These are phyloP conservation scores for Cudoniella acicularis DNA, from an alignment of 495 filamentous ascomycete genomes.

Conservation along the genomic window DNA sequence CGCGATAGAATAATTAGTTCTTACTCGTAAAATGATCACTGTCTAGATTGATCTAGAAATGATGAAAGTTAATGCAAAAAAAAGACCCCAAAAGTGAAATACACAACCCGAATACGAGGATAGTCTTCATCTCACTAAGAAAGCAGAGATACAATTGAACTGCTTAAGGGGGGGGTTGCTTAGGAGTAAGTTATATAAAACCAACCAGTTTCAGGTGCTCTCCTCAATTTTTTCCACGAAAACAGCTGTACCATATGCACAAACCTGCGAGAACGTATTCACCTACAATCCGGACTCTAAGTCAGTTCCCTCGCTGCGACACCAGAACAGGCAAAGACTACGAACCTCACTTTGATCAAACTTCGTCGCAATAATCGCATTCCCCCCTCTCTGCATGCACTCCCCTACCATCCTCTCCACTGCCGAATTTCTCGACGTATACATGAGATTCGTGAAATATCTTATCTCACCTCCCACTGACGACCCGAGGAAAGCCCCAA, in stretches of 20 bases:
- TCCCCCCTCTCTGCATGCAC: conserved; percentile 53
- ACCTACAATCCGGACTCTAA: conserved; percentile 23
- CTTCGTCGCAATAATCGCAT: conserved; percentile 54
- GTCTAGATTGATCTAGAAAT: too few relatives aligned
- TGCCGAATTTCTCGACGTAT: conserved; percentile 51
- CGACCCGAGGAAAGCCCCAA: conserved; percentile 47
- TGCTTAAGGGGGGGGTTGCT: too few relatives aligned
- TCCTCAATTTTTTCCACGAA: conserved; percentile 49
- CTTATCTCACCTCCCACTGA: conserved; percentile 53
- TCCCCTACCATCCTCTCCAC: conserved; percentile 51
- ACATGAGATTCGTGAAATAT: conserved; percentile 54
- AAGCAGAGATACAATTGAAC: too few relatives aligned
- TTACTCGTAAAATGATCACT: too few relatives aligned
- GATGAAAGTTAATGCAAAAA: too few relatives aligned
- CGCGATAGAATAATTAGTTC: too few relatives aligned
- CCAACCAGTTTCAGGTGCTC: too few relatives aligned
- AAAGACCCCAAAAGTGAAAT: too few relatives aligned
- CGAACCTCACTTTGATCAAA: conserved; percentile 50
- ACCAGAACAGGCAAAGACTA: not conserved
- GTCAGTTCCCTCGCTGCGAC: not conserved
- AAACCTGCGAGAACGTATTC: conserved; percentile 50
- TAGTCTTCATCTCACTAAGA: too few relatives aligned
- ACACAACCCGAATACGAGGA: too few relatives aligned
- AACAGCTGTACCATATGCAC: conserved; percentile 57
- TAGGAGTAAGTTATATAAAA: too few relatives aligned